Conservation (phyloP, 1,284 basidiomycete species). For the Fereydounia khargensis region DNA sequence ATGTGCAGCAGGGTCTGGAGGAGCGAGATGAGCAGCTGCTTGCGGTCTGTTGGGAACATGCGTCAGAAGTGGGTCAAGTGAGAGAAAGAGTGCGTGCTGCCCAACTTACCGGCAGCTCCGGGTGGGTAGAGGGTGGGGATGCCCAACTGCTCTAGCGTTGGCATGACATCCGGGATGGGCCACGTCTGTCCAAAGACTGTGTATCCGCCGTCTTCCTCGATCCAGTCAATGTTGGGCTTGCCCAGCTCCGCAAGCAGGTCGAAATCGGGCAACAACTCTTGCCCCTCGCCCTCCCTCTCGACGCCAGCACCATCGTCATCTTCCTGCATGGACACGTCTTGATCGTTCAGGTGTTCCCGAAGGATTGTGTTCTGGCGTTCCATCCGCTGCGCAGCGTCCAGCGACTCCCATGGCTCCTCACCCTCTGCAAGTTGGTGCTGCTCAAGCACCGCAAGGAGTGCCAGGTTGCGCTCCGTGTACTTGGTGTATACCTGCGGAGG, state of each 20-base stretch:
- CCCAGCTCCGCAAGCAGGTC: conserved; percentile 36
- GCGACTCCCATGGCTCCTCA: conserved; percentile 18
- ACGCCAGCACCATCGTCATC: too few species aligned
- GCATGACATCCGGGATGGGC: conserved; percentile 47
- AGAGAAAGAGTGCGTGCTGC: not conserved
- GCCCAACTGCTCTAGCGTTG: conserved; percentile 41
- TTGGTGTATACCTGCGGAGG: conserved; percentile 38
- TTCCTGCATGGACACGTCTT: not conserved
- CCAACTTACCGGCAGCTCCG: conserved; percentile 1
- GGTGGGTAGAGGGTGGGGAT: conserved; percentile 40
- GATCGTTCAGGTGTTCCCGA: not conserved
- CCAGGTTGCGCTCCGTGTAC: conserved; percentile 38
- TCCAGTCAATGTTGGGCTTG: conserved; percentile 49
- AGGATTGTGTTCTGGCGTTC: conserved; percentile 20
- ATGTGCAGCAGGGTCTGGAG: conserved; percentile 55
- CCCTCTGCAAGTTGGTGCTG: conserved; percentile 6
- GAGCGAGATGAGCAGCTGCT: conserved; percentile 28
- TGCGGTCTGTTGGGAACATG: conserved; percentile 13
- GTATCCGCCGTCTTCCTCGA: conserved; percentile 53
- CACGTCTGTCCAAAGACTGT: conserved; percentile 50
- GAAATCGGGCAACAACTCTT: conserved; percentile 24
- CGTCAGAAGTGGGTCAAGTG: not conserved
- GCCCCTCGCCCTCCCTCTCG: too few species aligned
- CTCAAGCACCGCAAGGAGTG: conserved; percentile 26
- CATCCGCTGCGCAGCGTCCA: conserved; percentile 6